Evolutionary conservation across 1,284 basidiomycete species (phyloP).

Genomic region (Lentinus polychrous): DNA sequence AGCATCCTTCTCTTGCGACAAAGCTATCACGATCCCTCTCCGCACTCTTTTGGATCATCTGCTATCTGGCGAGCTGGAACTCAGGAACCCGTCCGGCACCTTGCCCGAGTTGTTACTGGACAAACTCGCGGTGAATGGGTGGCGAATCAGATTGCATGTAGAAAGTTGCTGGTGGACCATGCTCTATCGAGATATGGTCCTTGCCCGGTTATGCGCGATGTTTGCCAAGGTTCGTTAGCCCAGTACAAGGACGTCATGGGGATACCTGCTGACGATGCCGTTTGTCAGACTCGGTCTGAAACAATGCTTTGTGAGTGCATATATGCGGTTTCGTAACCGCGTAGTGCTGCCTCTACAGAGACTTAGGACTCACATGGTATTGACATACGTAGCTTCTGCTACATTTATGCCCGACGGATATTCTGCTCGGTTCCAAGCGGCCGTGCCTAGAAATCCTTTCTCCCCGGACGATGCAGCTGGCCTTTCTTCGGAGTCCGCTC

Average conservation of each 20-base stretch:
- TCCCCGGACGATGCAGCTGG: neutral
- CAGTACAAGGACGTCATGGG: neutral
- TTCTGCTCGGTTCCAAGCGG: neutral
- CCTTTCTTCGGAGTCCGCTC: neutral
- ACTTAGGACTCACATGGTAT: neutral
- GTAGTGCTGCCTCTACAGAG: neutral
- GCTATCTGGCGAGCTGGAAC: slow-evolving; percentile 19
- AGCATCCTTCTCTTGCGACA: slow-evolving; percentile 2
- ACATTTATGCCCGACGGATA: neutral
- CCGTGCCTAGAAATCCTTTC: neutral
- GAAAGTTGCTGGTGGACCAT: slow-evolving; percentile 22
- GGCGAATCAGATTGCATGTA: slow-evolving; percentile 18
- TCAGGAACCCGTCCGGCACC: slow-evolving; percentile 24
- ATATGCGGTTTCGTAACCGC: slow-evolving; percentile 1
- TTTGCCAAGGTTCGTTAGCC: neutral
- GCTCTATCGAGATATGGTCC: neutral
- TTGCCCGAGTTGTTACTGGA: slow-evolving; percentile 22
- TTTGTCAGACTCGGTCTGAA: neutral
- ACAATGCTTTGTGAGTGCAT: slow-evolving; percentile 3
- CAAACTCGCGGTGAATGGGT: slow-evolving; percentile 12
- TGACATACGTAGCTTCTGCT: neutral
- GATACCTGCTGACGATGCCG: neutral
- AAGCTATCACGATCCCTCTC: slow-evolving; percentile 14
- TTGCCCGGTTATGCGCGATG: neutral
- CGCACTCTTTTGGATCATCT: slow-evolving; percentile 20